A percentile compares a stretch with the other conserved stretches of the same genome.
These are phyloP conservation scores for Ogataea henricii DNA, from an alignment of 805 yeast species.

Conservation along the genomic window DNA sequence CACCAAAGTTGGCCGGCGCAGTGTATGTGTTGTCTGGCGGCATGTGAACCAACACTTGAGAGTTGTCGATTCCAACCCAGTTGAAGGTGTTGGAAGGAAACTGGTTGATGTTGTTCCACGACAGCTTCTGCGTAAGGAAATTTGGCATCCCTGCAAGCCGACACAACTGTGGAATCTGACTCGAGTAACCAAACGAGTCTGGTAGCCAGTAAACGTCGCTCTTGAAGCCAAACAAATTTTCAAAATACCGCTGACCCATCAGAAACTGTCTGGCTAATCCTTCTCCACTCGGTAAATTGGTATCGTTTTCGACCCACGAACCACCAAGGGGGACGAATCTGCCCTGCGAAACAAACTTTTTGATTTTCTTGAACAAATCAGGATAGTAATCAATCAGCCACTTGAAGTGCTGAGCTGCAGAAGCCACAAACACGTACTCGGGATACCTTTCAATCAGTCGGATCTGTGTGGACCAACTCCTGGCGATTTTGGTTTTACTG, in stretches of 20 bases:
- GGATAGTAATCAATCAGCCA: constrained; percentile 92
- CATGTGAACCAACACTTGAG: constrained; percentile 94
- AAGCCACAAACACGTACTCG: constrained; percentile 90
- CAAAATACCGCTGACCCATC: constrained; percentile 85
- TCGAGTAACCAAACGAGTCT: constrained; percentile 94
- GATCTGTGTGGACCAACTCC: constrained; percentile 94
- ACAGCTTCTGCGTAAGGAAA: constrained; percentile 88
- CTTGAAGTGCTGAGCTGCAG: constrained; percentile 93
- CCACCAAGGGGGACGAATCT: constrained; percentile 94
- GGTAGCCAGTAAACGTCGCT: constrained; percentile 91
- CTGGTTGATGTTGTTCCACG: constrained; percentile 93
- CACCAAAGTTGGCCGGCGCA: constrained; percentile 90
- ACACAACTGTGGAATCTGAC: constrained; percentile 93
- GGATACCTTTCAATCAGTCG: constrained; percentile 85
- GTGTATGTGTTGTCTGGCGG: constrained; percentile 97
- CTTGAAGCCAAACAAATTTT: constrained; percentile 73
- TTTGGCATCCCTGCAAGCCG: constrained; percentile 81
- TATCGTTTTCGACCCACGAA: constrained; percentile 97
- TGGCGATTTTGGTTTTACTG: constrained; percentile 85
- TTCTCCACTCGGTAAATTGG: constrained; percentile 95
- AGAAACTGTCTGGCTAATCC: constrained; percentile 85
- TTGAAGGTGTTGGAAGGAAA: constrained; percentile 91
- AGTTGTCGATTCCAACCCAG: constrained; percentile 94
- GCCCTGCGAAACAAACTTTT: constrained; percentile 66
- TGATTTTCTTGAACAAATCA: constrained; percentile 62